A percentile compares a stretch with the other conserved stretches of the same genome.
Evolutionary conservation across 176 grass and related monocot species (phyloP).

Genomic region (Oryza meridionalis): DNA sequence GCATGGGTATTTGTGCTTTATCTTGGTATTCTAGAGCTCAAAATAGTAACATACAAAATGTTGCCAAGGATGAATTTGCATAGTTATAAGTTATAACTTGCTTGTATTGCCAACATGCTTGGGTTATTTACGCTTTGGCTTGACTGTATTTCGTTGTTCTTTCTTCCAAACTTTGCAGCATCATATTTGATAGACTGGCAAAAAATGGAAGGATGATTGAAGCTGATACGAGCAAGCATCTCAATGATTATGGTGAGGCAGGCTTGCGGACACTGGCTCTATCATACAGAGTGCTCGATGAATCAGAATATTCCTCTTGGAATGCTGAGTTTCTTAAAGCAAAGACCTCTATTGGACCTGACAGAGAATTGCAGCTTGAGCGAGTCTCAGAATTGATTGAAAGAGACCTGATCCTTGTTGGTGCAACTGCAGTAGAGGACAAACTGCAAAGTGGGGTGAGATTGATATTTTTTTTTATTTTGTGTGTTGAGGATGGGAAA

Average conservation of each 20-base stretch:
- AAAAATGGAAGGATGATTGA: constrained; percentile 88
- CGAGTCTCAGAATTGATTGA: constrained; percentile 87
- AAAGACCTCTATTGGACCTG: constrained; percentile 83
- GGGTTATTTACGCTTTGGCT: constrained; percentile 21
- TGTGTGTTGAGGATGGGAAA: background rate
- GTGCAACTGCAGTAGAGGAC: constrained; percentile 95
- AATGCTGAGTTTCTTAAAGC: constrained; percentile 88
- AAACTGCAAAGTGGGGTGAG: constrained; percentile 90
- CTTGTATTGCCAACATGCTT: constrained; percentile 32
- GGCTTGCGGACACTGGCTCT: constrained; percentile 87
- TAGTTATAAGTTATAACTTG: constrained; percentile 17
- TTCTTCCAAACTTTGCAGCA: constrained; percentile 51
- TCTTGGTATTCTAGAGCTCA: constrained; percentile 20
- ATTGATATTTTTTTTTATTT: background rate
- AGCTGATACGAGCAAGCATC: constrained; percentile 71
- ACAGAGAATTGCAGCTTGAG: constrained; percentile 86
- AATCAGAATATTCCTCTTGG: constrained; percentile 92
- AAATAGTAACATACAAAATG: constrained; percentile 12
- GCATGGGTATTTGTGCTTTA: background rate
- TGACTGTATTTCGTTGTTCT: constrained; percentile 37
- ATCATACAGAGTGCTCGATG: constrained; percentile 80
- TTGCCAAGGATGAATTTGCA: constrained; percentile 1
- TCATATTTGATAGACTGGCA: constrained; percentile 94
- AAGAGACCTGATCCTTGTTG: constrained; percentile 89
- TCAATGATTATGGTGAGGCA: constrained; percentile 94